Evolutionary conservation across 306 rosid genomes (phyloP).

Genomic region (Prunus mume): DNA sequence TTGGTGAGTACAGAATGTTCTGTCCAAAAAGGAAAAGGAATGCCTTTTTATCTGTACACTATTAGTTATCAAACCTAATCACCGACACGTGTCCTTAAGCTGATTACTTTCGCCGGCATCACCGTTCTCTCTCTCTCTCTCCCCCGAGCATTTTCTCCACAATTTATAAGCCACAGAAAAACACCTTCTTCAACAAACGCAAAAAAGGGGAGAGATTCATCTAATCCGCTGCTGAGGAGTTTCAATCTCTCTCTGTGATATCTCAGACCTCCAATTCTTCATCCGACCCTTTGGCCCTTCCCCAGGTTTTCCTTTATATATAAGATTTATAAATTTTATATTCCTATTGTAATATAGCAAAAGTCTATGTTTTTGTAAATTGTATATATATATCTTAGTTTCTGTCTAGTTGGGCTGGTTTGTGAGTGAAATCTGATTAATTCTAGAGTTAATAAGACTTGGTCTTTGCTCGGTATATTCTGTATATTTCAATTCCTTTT

Average conservation of each 20-base stretch:
- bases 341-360: background rate
- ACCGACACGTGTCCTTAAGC: conserved; percentile 33
- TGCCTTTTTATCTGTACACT: too few relatives aligned
- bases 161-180: conserved; percentile 34
- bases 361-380: background rate
- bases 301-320: conserved; percentile 14
- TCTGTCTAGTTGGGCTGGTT: conserved; percentile 1
- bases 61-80: background rate
- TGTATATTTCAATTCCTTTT: background rate
- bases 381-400: background rate
- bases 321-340: background rate
- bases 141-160: background rate
- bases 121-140: conserved; percentile 1
- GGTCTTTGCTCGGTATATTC: conserved; percentile 4
- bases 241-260: background rate
- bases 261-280: conserved; percentile 14
- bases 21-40: too few relatives aligned
- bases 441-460: background rate
- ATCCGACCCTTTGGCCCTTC: conserved; percentile 18
- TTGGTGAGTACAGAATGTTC: too few relatives aligned
- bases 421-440: conserved; percentile 12
- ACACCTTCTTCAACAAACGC: background rate
- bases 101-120: conserved; percentile 31
- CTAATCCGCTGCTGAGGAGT: conserved; percentile 3
- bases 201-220: conserved; percentile 12